Evolutionary conservation across 352 stramenopile genomes (phyloP).

Genomic region (Globisporangium canariense): DNA sequence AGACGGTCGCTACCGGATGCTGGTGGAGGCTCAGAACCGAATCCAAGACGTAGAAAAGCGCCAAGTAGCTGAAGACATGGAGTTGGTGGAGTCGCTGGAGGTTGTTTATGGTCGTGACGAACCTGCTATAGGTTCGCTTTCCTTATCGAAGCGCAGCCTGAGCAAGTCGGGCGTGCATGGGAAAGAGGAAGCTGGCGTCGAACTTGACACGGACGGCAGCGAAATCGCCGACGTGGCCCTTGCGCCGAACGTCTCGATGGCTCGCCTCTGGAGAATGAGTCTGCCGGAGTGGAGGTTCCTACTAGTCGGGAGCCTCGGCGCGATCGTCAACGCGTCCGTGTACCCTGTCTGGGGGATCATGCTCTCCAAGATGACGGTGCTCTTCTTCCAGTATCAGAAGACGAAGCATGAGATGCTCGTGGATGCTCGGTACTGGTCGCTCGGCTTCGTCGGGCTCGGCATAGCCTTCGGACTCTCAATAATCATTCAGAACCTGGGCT

Average conservation of each 20-base stretch:
- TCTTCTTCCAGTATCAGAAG: slow-evolving; percentile 41
- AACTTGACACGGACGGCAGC: no score
- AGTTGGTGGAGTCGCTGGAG: no score
- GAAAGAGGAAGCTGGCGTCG: no score
- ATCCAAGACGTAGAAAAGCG: no score
- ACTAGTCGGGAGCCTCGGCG: slow-evolving; percentile 28
- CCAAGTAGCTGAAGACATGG: no score
- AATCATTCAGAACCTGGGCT: slow-evolving; percentile 23
- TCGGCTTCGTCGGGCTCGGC: slow-evolving; percentile 21
- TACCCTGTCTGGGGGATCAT: slow-evolving; percentile 50
- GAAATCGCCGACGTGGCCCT: no score
- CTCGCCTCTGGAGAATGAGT: slow-evolving; percentile 30
- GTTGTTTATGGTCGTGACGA: no score
- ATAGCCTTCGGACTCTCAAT: no score
- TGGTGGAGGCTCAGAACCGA: neutral
- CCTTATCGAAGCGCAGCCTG: neutral
- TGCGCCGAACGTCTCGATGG: no score
- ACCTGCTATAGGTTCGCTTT: no score
- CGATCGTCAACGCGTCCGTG: slow-evolving; percentile 34
- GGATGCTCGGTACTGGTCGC: slow-evolving; percentile 28
- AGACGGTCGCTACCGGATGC: neutral
- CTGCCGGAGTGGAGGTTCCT: slow-evolving; percentile 39
- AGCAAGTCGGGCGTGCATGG: no score
- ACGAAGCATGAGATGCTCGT: slow-evolving; percentile 36
- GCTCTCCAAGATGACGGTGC: slow-evolving; percentile 39